Evolutionary conservation across 1,284 basidiomycete genomes (phyloP), one percentile per base, ranked within the genome.

Genomic region (Fomitopsis betulina): DNA sequence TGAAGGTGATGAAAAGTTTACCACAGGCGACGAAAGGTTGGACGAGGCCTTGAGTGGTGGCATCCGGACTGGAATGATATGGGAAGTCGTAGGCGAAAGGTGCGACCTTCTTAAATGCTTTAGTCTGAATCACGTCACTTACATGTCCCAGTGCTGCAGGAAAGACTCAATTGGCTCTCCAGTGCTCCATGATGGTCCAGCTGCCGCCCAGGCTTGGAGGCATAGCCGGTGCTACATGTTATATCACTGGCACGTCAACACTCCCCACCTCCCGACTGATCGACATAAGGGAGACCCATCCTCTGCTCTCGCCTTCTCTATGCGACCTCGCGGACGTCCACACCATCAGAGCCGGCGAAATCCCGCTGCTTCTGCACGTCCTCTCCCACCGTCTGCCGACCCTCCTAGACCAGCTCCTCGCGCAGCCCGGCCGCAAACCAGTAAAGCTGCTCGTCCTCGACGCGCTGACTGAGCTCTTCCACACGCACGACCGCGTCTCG

Each of bases 41-140:
- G 92, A 96, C 67, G 59, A 71, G 25, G 73, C 80, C 8, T 74
- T 95, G 0, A 88, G 88, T 12, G 91, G 91, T 13, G 93, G 93
- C 3, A 77, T 94, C 15, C 75, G 81, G 54, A 83, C 87, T 1
- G 86, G 91, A 1, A 86, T 87, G 79, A 63, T 96, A 15, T 94
- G 90, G 82, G 93, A 96, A 68, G 73, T 95, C 39, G 84, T 81
- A 13, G 93, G 93, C n/a, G 91, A 95, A 77, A 92, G 92, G 92
- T 93, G 71, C 58, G 75, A 63, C 8, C 25, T 53, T 33, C 17
- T 3, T 17, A 17, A 8, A 9, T 13, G 33, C 15, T 21, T 10
- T 27, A 43, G 51, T 43, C 58, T 56, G 15, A 60, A 51, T 51
- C 10, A 27, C 21, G 2, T 10, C 10, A 37, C 3, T 6, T 10